Base-by-base conservation (phyloP, 176 grass and related monocot species). In the Musa troglodytarum region DNA sequence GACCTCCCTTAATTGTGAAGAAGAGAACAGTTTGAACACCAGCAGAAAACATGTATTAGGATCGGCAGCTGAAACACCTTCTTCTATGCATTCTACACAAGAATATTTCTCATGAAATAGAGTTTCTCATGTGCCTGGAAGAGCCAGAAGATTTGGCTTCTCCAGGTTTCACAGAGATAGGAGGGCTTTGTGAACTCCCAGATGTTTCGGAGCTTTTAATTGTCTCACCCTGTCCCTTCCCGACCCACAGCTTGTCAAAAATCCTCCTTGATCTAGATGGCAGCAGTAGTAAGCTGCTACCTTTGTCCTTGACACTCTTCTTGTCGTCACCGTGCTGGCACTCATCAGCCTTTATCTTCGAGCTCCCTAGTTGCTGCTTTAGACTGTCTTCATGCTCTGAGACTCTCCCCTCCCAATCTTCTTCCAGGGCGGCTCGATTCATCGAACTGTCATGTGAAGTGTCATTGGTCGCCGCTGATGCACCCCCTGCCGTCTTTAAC, bases 201-300 rank as follows among this genome's bases (percentile, higher is more conserved):
- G 95, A 99, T 1, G 91, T 94, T 68, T 99, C 95, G 0, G 91
- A 94, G 51, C 91, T 85, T 76, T 92, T 92, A 21, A 79, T 83
- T 3, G 86, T 84, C 49, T 98, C 90, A 1, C 78, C 81, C 3
- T 89, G 86, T 29, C 91, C 96, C 74, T 89, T 99, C 53, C 77
- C 86, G 53, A 86, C 74, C 96, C 96, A 94, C 13, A 99, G 70
- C 73, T 86, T 95, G 81, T 99, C 85, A 24, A 99, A 94, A 63
- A 99, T 99, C 79, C 91, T 99, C 76, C 82, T 92, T 22, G 90
- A 92, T 77, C 88, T 75, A 0, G 96, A 91, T 72, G 87, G 90
- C 73, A 93, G 56, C 24, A 98, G 63, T 22, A 98, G 63, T 22
- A 87, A 64, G 7, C 82, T 76, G 43, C 83, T 84, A 0, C 85